Evolutionary conservation across 768 basidiomycete genomes (phyloP).

Genomic region (Phylloporus sp.): DNA sequence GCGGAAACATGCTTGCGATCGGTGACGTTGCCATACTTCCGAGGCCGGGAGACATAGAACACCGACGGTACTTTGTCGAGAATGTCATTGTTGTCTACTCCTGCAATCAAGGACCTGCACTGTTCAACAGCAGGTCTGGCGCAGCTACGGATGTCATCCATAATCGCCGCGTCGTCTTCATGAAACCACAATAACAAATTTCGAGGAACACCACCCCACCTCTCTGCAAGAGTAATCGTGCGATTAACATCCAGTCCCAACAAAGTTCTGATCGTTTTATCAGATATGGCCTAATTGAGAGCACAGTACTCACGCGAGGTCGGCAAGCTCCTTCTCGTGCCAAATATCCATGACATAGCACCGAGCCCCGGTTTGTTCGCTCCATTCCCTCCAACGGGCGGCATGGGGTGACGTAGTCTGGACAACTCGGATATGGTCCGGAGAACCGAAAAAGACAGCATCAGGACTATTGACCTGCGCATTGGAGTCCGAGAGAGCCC

Average conservation of each 20-base stretch:
- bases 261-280: neutral
- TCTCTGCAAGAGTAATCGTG: neutral
- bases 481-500: conserved; percentile 2
- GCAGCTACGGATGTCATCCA: no score
- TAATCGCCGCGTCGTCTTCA: no score
- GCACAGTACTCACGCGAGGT: neutral
- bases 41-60: no score
- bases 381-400: neutral
- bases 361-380: neutral
- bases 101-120: no score
- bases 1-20: no score
- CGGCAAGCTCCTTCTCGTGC: neutral
- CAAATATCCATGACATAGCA: conserved; percentile 2
- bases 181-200: no score
- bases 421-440: neutral
- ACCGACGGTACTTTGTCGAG: no score
- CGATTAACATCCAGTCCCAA: neutral
- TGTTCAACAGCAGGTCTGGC: no score
- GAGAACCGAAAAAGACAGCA: neutral
- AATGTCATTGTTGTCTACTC: no score
- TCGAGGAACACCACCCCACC: neutral
- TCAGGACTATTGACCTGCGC: accelerated
- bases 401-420: neutral
- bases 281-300: neutral
- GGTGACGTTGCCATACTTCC: no score